phyloP scores from a whole-genome alignment of 768 basidiomycete genomes.

The Naganishia kalamii region DNA sequence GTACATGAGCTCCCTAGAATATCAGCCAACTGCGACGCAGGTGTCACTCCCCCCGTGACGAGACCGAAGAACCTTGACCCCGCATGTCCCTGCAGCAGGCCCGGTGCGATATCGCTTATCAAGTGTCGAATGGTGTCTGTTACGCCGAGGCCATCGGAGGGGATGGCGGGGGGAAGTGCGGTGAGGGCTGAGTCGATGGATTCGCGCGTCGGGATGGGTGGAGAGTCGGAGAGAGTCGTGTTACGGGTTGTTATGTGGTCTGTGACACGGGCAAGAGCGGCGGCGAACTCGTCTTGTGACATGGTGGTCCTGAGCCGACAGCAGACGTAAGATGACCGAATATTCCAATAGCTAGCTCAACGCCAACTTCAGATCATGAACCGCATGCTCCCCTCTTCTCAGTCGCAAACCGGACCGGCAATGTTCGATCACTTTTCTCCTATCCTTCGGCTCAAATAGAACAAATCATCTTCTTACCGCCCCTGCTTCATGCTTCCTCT shows the following conservation, averaged over 20 bases:
- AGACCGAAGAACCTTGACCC: conserved; percentile 47
- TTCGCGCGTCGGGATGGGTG: neutral
- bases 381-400: too few relatives aligned
- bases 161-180: conserved; percentile 37
- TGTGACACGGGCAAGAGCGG: neutral
- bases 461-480: too few relatives aligned
- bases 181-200: conserved; percentile 27
- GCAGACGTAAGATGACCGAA: too few relatives aligned
- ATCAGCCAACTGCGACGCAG: conserved; percentile 48
- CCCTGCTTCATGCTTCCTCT: too few relatives aligned
- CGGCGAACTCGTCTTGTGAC: neutral
- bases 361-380: too few relatives aligned
- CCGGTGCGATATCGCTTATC: conserved; percentile 41
- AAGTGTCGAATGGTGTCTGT: conserved; percentile 34
- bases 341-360: too few relatives aligned
- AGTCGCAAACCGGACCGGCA: too few relatives aligned
- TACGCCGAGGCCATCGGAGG: conserved; percentile 44
- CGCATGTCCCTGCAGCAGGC: conserved; percentile 46
- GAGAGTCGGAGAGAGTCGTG: neutral
- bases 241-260: neutral
- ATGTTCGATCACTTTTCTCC: too few relatives aligned
- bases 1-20: conserved; percentile 46
- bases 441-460: too few relatives aligned
- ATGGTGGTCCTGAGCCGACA: too few relatives aligned
- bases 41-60: conserved; percentile 45